A percentile compares a stretch with the other conserved stretches of the same genome.
Evolutionary conservation across 192 early-diverging fungal genomes (phyloP).

Genomic region (Coemansia sp.): DNA sequence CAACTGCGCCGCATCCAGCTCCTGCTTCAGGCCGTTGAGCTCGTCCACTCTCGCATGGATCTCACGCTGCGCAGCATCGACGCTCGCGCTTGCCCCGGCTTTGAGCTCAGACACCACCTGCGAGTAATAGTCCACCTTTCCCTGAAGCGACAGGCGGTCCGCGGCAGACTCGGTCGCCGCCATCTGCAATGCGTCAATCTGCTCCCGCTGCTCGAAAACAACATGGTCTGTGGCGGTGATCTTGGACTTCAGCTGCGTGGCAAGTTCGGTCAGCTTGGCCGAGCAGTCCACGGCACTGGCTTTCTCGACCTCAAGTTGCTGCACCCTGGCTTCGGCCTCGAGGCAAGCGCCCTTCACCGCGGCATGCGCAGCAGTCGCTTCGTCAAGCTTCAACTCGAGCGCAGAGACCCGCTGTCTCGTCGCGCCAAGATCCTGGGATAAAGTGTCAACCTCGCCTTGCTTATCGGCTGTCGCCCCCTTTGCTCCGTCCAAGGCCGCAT

Average conservation of each 20-base stretch:
- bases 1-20: background rate
- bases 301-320: conserved; percentile 32
- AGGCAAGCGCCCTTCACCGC: background rate
- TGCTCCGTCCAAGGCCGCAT: background rate
- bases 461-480: background rate
- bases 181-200: conserved; percentile 7
- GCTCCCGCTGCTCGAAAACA: background rate
- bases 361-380: background rate
- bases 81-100: background rate
- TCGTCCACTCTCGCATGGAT: background rate
- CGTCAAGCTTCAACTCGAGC: conserved; percentile 6
- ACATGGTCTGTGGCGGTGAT: background rate
- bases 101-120: background rate
- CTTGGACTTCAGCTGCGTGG: conserved; percentile 16
- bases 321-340: conserved; percentile 6
- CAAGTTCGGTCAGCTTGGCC: conserved; percentile 31
- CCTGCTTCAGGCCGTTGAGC: background rate
- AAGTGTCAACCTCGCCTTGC: background rate
- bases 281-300: conserved; percentile 40
- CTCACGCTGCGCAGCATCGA: background rate
- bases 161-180: background rate
- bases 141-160: background rate
- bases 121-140: background rate
- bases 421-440: conserved; percentile 7
- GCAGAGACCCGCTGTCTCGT: background rate